Evolutionary conservation across 2,329 filamentous ascomycete genomes (phyloP).

Genomic region (Chalara sp.): DNA sequence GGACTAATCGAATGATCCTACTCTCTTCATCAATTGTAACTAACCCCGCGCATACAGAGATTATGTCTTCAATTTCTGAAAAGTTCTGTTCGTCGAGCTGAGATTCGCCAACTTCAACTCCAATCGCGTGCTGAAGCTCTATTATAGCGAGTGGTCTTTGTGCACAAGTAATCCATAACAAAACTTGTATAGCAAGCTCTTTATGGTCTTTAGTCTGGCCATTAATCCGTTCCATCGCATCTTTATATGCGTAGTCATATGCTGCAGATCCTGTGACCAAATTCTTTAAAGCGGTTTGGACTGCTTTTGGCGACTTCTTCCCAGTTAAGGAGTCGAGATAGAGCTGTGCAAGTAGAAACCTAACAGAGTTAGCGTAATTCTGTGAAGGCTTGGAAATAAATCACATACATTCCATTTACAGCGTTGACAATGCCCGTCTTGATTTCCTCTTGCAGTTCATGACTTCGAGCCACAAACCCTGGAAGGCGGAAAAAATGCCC

Average conservation of each 20-base stretch:
- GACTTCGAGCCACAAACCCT: conserved; percentile 8
- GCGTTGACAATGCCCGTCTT: conserved; percentile 4
- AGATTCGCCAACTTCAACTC: conserved; percentile 21
- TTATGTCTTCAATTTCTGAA: conserved; percentile 5
- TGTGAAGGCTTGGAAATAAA: conserved; percentile 7
- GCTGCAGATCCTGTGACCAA: conserved; percentile 19
- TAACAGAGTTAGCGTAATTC: conserved; percentile 21
- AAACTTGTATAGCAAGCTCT: no score
- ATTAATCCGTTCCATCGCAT: no score
- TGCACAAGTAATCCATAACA: conserved; percentile 9
- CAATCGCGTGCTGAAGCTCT: conserved; percentile 37
- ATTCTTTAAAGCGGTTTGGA: conserved; percentile 14
- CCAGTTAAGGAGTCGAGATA: no score
- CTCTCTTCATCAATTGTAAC: conserved; percentile 19
- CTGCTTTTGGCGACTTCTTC: no score
- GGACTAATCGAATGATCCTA: conserved; percentile 17
- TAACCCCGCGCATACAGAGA: conserved; percentile 18
- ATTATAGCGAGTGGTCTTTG: conserved; percentile 24
- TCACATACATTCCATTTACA: conserved; percentile 18
- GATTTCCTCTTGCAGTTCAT: conserved; percentile 15
- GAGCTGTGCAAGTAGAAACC: background rate
- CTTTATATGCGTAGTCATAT: no score
- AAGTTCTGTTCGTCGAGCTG: conserved; percentile 30
- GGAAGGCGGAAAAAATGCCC: conserved; percentile 14
- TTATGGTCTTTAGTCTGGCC: no score